phyloP scores from a whole-genome alignment of 768 basidiomycete genomes.

The Wakefieldia striispora region DNA sequence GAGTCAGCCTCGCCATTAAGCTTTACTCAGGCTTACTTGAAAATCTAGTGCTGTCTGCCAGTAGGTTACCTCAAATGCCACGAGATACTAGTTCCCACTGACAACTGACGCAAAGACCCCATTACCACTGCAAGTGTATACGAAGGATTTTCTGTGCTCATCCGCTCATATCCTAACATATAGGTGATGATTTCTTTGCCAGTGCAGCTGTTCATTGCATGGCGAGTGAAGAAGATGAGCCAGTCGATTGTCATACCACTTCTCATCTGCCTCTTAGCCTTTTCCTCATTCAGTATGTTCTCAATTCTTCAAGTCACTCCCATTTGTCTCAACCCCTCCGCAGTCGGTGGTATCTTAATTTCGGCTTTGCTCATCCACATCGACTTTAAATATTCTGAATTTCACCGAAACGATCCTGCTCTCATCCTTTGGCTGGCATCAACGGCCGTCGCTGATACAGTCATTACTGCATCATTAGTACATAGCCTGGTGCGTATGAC shows the following conservation, averaged over 20 bases:
- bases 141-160: background rate
- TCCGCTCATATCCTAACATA: background rate
- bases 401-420: slow-evolving; percentile 32
- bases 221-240: slow-evolving; percentile 38
- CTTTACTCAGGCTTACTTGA: slow-evolving; percentile 18
- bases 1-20: background rate
- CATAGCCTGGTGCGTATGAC: slow-evolving; percentile 41
- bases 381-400: slow-evolving; percentile 29
- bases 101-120: slow-evolving; percentile 35
- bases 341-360: slow-evolving; percentile 37
- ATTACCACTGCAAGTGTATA: slow-evolving; percentile 37
- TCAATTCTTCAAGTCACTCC: no score
- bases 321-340: background rate
- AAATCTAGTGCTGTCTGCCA: slow-evolving; percentile 10
- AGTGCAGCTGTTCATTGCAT: slow-evolving; percentile 39
- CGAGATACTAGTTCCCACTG: background rate
- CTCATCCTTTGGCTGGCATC: slow-evolving; percentile 43
- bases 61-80: slow-evolving; percentile 2
- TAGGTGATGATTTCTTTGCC: slow-evolving; percentile 40
- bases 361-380: slow-evolving; percentile 30
- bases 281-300: slow-evolving; percentile 10
- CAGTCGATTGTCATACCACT: slow-evolving; percentile 25
- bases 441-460: slow-evolving; percentile 39
- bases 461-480: slow-evolving; percentile 44
- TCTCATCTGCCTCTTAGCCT: slow-evolving; percentile 19